phyloP scores from a whole-genome alignment of 306 rosid species.

The Cicer yamashitae region DNA sequence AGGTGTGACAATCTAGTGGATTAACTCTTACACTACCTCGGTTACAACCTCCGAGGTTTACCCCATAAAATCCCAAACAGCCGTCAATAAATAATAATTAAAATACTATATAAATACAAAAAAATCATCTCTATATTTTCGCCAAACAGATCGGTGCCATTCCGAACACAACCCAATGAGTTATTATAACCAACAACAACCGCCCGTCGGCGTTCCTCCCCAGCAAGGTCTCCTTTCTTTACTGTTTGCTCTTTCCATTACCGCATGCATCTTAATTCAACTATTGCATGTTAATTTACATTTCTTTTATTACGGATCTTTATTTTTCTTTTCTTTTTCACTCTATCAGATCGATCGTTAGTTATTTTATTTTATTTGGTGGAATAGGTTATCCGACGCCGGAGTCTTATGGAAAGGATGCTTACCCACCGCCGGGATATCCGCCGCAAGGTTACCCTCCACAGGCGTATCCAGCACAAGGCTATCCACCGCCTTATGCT shows the following conservation, averaged over 20 bases:
- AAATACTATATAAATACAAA: neutral
- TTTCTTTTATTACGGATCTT: no score
- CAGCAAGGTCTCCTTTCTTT: neutral
- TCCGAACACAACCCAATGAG: neutral
- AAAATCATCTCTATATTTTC: neutral
- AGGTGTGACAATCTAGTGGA: no score
- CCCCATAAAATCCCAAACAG: neutral
- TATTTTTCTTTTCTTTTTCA: no score
- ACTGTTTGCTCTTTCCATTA: neutral
- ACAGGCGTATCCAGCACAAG: slow-evolving; percentile 67
- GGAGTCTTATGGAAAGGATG: slow-evolving; percentile 74
- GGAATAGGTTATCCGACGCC: slow-evolving; percentile 76
- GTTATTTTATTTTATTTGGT: neutral
- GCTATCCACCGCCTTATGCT: slow-evolving; percentile 71
- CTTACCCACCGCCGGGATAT: slow-evolving; percentile 76
- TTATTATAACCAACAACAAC: slow-evolving; percentile 28
- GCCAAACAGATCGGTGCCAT: neutral
- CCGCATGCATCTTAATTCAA: neutral
- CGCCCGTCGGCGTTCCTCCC: slow-evolving; percentile 25
- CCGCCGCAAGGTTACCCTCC: slow-evolving; percentile 78
- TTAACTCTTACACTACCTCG: no score
- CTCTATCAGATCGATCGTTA: neutral
- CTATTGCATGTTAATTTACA: no score
- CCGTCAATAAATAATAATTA: neutral
- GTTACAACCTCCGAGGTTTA: no score